Evolutionary conservation across 108 stramenopile genomes (phyloP), one percentile per base, ranked within the genome.

Genomic region (Hondaea fermentalgiana): DNA sequence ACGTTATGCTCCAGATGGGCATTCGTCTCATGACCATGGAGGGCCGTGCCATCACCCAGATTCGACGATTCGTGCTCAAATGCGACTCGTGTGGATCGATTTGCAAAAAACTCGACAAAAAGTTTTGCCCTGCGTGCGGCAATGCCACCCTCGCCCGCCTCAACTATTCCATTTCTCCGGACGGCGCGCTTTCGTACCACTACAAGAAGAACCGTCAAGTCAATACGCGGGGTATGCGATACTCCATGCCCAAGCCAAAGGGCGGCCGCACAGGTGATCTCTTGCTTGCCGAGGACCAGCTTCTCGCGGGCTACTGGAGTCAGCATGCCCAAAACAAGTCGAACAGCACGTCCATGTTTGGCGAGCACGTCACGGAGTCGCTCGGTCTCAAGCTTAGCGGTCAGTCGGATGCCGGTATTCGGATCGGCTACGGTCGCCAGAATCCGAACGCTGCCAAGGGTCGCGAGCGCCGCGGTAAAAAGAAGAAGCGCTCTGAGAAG

Each of bases 1-100:
- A 99, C 92, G 98, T 99, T 4, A 91, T 99, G 29, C 90, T 99
- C 23, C 97, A 98, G 93, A 97, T 99, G 97, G 97, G 97, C 64
- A 92, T 99, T 87, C 93, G 93, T 58, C 91, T 99, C 16, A 76
- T 98, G 49, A 93, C 96, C 4, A 91, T 97, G 3, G 95, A 98
- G 87, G 99, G 99, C 28, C 94, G 95, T 89, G 92, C 93, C 12
- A 93, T 99, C 42, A 92, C 93, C 19, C 88, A 91, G 6, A 92
- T 98, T 16, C 97, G 97, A 90, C 95, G 94, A 17, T 99, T 97
- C 96, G 98, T 98, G 35, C 93, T 96, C 10, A 96, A 98, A 57
- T 99, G 99, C 87, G 97, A 94, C 42, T 96, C 97, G 6, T 99
- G 99, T 90, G 97, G 95, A 91, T 25, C 23, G 83, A 90, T 87